A percentile compares a stretch with the other conserved stretches of the same genome.
phyloP scores from a whole-genome alignment of 441 rosid species.

The Cnidoscolus chayamansa region DNA sequence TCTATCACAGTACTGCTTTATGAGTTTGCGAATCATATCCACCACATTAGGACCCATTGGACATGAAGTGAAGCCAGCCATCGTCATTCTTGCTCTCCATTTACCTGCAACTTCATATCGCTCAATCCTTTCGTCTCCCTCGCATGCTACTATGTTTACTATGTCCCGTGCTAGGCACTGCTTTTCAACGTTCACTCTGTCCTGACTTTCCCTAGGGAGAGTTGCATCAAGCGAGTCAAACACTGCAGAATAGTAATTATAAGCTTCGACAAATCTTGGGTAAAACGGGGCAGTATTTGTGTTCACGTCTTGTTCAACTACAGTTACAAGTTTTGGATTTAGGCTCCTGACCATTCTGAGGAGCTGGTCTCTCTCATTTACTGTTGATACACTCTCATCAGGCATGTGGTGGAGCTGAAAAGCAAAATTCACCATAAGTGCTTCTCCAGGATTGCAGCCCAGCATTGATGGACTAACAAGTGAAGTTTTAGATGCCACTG shows the following conservation, averaged over 20 bases:
- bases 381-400: constrained; percentile 93
- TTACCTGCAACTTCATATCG: constrained; percentile 91
- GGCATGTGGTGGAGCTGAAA: constrained; percentile 99
- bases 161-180: constrained; percentile 98
- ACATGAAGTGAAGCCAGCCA: constrained; percentile 78
- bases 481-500: constrained; percentile 69
- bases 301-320: constrained; percentile 92
- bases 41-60: constrained; percentile 56
- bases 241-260: constrained; percentile 88
- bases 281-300: constrained; percentile 89
- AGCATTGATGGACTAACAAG: constrained; percentile 72
- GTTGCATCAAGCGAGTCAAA: constrained; percentile 88
- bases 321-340: constrained; percentile 87
- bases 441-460: constrained; percentile 60
- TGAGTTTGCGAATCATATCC: constrained; percentile 45
- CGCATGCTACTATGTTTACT: constrained; percentile 89
- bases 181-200: constrained; percentile 88
- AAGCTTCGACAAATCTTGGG: constrained; percentile 75
- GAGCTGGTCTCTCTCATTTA: constrained; percentile 86
- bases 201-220: constrained; percentile 90
- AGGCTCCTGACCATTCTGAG: constrained; percentile 85
- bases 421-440: constrained; percentile 80
- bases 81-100: constrained; percentile 95
- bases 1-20: constrained; percentile 63
- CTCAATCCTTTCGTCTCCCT: constrained; percentile 94